A percentile compares a stretch with the other conserved stretches of the same genome.
Conservation (phyloP, 805 yeast genomes). For the Cyberlindnera maritima region DNA sequence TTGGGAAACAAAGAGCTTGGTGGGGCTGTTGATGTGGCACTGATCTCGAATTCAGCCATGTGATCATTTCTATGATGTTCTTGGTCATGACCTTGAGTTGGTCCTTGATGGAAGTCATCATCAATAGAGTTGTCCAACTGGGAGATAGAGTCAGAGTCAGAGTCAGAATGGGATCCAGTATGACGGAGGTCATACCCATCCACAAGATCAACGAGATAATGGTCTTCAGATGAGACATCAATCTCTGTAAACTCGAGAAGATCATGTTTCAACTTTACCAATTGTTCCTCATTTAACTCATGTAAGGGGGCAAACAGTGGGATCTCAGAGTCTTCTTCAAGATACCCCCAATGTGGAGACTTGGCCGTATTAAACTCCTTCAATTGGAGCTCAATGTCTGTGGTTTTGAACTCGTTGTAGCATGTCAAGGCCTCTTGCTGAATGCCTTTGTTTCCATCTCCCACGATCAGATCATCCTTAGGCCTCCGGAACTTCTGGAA, state of each 20-base stretch:
- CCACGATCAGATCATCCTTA: background rate
- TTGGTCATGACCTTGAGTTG: background rate
- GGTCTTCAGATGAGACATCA: background rate
- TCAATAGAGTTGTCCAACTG: background rate
- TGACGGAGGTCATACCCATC: background rate
- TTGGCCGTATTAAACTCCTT: background rate
- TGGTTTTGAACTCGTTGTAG: slow-evolving; percentile 5
- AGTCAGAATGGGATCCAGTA: background rate
- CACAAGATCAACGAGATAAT: background rate
- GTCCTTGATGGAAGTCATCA: too few species aligned
- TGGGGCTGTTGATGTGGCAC: background rate
- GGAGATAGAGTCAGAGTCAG: too few species aligned
- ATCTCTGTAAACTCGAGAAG: slow-evolving; percentile 2
- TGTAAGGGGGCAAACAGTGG: slow-evolving; percentile 14
- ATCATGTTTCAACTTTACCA: slow-evolving; percentile 5
- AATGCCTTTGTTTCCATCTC: background rate
- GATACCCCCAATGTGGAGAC: background rate
- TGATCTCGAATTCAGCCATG: background rate
- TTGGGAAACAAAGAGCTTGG: background rate
- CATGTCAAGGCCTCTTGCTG: slow-evolving; percentile 2
- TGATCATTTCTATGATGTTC: too few species aligned
- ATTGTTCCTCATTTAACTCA: slow-evolving; percentile 3
- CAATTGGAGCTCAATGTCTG: slow-evolving; percentile 7
- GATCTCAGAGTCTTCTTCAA: background rate
- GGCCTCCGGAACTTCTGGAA: slow-evolving; percentile 4